Evolutionary conservation across 768 basidiomycete species (phyloP).

Genomic region (Mycena vitilis): DNA sequence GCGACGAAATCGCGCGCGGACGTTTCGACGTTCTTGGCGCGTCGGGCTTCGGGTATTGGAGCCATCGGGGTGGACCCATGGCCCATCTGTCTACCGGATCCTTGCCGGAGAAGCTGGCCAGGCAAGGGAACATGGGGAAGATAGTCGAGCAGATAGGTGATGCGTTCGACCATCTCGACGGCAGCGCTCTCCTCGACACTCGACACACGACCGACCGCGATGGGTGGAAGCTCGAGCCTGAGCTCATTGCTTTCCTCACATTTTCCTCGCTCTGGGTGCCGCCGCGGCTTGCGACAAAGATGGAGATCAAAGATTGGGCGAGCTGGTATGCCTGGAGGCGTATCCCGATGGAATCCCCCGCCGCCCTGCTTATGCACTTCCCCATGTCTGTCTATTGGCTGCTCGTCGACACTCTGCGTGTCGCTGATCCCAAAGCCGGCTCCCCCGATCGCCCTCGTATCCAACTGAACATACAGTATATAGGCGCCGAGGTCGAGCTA

Average conservation of each 20-base stretch:
- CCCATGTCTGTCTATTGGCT: slow-evolving; percentile 53
- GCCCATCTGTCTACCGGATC: slow-evolving; percentile 42
- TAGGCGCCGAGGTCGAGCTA: slow-evolving; percentile 56
- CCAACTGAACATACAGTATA: slow-evolving; percentile 48
- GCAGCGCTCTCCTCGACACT: slow-evolving; percentile 44
- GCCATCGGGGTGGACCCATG: slow-evolving; percentile 46
- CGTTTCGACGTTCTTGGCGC: too few relatives aligned
- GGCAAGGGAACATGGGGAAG: neutral
- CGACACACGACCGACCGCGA: slow-evolving; percentile 44
- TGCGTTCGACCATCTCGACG: slow-evolving; percentile 45
- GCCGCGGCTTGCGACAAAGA: slow-evolving; percentile 41
- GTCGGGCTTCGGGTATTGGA: slow-evolving; percentile 55
- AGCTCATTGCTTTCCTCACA: slow-evolving; percentile 38
- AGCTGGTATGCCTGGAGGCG: slow-evolving; percentile 57
- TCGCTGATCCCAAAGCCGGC: slow-evolving; percentile 39
- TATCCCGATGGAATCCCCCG: slow-evolving; percentile 53
- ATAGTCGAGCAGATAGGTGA: slow-evolving; percentile 14
- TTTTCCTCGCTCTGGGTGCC: slow-evolving; percentile 40
- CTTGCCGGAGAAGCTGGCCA: neutral
- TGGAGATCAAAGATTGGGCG: slow-evolving; percentile 49
- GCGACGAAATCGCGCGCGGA: too few relatives aligned
- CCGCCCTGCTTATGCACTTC: slow-evolving; percentile 53
- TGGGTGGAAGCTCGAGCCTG: slow-evolving; percentile 47
- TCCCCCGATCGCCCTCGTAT: slow-evolving; percentile 39
- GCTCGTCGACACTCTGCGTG: slow-evolving; percentile 45